Evolutionary conservation across 257 asterid genomes (phyloP), one percentile per base, ranked within the genome.

Genomic region (Avicennia marina): DNA sequence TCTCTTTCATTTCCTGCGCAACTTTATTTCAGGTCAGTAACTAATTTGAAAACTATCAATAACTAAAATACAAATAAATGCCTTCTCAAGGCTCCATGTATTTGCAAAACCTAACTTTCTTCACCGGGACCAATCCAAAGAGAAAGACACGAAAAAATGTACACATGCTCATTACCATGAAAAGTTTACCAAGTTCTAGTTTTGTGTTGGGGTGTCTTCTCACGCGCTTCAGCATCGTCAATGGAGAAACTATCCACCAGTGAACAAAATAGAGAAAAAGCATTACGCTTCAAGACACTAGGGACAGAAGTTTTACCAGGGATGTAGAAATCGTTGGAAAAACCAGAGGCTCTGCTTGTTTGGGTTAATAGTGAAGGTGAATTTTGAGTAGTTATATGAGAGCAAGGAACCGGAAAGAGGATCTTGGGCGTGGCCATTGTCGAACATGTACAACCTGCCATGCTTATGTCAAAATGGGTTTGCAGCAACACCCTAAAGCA

Each of bases 181-280:
- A 46, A 11, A 19, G 2, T n/a, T 45, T 69, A 88, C 96, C 90
- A 68, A 6, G 88, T 75, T 69, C 67, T 73, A 55, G 70, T 77
- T 62, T 73, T 67, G 62, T 38, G 21, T 41, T 16, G 75, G 21
- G 58, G 32, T 1, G 48, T 9, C 51, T 5, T 63, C 31, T 46
- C 56, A 38, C 58, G 60, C 26, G 76, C 60, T 11, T 76, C 69
- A 31, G 48, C 48, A 55, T 65, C 85, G 66, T 63, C 82, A 29
- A 73, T 65, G 9, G 87, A 77, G 58, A 67, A 69, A 41, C 64
- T 62, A 43, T 76, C 83, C 21, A 76, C 66, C 40, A 73, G 45
- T 13, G 95, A 79, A 68, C 55, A 72, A 38, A 49, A 64, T 31
- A 71, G 21, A 42, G 68, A 27, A 50, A 66, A 70, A 39, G 22